Conservation (phyloP, 169 alveolate genomes). For the Plasmodium gonderi region DNA sequence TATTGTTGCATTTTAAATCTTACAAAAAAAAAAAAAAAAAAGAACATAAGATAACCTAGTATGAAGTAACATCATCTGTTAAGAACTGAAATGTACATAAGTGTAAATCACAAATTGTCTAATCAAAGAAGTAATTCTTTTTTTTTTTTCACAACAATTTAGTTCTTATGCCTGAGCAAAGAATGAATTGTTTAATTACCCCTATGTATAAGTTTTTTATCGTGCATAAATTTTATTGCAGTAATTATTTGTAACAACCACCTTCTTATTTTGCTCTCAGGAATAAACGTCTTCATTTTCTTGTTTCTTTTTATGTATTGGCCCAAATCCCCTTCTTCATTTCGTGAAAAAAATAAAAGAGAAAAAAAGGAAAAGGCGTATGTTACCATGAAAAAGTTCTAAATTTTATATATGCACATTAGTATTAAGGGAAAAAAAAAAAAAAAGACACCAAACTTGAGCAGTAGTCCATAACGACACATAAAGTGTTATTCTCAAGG, state of each 20-base stretch:
- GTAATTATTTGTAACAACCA: slow-evolving; percentile 71
- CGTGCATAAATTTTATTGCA: slow-evolving; percentile 75
- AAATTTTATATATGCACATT: not conserved
- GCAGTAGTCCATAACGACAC: slow-evolving; percentile 72
- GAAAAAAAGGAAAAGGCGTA: not conserved
- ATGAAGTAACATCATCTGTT: not conserved
- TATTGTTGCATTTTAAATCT: slow-evolving; percentile 75
- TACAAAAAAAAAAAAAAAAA: not conserved
- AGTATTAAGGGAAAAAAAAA: not conserved
- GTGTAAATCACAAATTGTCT: not conserved
- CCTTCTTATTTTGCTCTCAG: slow-evolving; percentile 64
- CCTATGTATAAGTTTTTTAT: slow-evolving; percentile 64
- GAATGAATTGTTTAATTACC: slow-evolving; percentile 16
- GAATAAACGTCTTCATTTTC: slow-evolving; percentile 45
- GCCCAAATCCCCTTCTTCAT: slow-evolving; percentile 67
- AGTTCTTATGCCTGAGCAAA: not conserved
- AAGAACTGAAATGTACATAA: not conserved
- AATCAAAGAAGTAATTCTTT: not conserved
- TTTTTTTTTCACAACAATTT: not conserved
- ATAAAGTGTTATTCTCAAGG: slow-evolving; percentile 37
- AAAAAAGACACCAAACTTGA: slow-evolving; percentile 16
- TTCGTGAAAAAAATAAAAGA: not conserved
- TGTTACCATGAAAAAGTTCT: not conserved
- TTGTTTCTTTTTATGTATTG: slow-evolving; percentile 47
- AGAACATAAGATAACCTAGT: not conserved